These are phyloP conservation scores for Cyclocybe aegerita DNA, from an alignment of 768 basidiomycete genomes.

Conservation along the genomic window DNA sequence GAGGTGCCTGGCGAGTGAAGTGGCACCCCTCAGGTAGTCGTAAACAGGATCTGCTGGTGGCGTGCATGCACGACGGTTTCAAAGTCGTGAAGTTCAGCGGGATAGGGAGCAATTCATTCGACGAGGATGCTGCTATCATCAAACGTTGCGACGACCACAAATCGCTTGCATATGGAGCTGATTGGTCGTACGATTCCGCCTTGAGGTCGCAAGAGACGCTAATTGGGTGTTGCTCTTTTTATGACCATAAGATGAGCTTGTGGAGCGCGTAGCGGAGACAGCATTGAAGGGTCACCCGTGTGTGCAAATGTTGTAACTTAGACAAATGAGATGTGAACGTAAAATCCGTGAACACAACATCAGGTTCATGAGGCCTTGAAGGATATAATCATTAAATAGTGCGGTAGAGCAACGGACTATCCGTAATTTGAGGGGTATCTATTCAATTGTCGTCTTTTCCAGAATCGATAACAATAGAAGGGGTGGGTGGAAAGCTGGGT, in stretches of 20 bases:
- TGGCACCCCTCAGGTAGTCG: conserved; percentile 84
- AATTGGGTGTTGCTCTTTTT: conserved; percentile 92
- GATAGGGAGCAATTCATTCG: conserved; percentile 17
- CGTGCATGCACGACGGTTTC: conserved; percentile 98
- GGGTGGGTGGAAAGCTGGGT: conserved; percentile 21
- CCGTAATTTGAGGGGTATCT: neutral
- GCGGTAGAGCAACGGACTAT: no score
- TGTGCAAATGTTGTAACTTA: neutral
- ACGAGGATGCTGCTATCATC: conserved; percentile 34
- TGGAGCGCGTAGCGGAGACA: conserved; percentile 59
- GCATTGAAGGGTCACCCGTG: conserved; percentile 11
- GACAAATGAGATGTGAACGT: neutral
- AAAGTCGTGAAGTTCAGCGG: conserved; percentile 64
- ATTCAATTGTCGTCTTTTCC: neutral
- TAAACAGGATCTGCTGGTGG: conserved; percentile 78
- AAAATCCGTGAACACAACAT: neutral
- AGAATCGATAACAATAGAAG: conserved; percentile 5
- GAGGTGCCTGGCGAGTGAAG: conserved; percentile 94
- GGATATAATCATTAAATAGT: no score
- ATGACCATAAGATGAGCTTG: conserved; percentile 80
- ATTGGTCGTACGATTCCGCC: conserved; percentile 67
- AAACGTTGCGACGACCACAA: conserved; percentile 73
- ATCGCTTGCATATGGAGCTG: conserved; percentile 88
- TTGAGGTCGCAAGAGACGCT: conserved; percentile 38
- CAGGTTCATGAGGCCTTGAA: neutral